Percentiles rank a stretch among this genome's conserved stretches.
These are phyloP conservation scores for Yarrowia divulgata DNA, from an alignment of 805 yeast species.

Conservation along the genomic window DNA sequence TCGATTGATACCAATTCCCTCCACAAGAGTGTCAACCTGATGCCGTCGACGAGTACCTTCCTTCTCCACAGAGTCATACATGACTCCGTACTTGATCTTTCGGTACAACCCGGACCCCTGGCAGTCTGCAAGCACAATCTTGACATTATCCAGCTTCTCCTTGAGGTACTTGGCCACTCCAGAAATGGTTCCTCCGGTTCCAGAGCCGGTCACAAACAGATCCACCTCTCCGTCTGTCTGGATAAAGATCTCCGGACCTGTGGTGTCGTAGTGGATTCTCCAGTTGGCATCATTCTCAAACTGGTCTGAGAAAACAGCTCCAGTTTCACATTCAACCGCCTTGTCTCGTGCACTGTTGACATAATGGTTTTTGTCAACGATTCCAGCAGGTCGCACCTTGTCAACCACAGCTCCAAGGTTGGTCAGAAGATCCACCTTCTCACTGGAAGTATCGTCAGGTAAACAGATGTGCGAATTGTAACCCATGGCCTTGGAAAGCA, in stretches of 20 bases:
- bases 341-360: slow-evolving; percentile 77
- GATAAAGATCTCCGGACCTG: slow-evolving; percentile 90
- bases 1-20: slow-evolving; percentile 92
- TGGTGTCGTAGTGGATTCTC: slow-evolving; percentile 78
- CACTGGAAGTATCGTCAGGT: slow-evolving; percentile 91
- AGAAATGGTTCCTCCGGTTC: slow-evolving; percentile 97
- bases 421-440: slow-evolving; percentile 73
- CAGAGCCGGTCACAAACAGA: slow-evolving; percentile 87
- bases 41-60: slow-evolving; percentile 95
- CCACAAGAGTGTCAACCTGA: slow-evolving; percentile 93
- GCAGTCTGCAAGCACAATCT: slow-evolving; percentile 85
- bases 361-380: slow-evolving; percentile 91
- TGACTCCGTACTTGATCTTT: slow-evolving; percentile 85
- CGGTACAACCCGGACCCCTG: slow-evolving; percentile 94
- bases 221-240: slow-evolving; percentile 72
- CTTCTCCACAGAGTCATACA: slow-evolving; percentile 86
- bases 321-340: slow-evolving; percentile 12
- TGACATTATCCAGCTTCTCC: slow-evolving; percentile 54
- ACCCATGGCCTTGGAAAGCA: slow-evolving; percentile 87
- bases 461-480: slow-evolving; percentile 91
- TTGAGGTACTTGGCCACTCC: slow-evolving; percentile 84
- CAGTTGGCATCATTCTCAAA: slow-evolving; percentile 94
- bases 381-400: slow-evolving; percentile 91
- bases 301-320: slow-evolving; percentile 82
- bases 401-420: slow-evolving; percentile 83